Conservation (phyloP, 2,329 filamentous ascomycete species). For the Gaeumannomyces tritici region DNA sequence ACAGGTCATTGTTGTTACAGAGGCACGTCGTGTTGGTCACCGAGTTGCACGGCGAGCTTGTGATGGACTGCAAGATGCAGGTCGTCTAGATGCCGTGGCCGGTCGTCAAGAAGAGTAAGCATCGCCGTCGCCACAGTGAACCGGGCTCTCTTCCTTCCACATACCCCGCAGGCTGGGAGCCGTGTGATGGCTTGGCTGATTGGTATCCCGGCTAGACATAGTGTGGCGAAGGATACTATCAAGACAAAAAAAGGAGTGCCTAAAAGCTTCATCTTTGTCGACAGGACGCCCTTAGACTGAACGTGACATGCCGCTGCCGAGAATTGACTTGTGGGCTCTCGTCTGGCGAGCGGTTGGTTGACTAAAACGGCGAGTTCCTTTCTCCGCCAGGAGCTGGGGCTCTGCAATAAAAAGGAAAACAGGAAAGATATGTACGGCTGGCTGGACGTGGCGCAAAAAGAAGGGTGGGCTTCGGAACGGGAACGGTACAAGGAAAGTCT, state of each 20-base stretch:
- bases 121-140: neutral
- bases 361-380: too few relatives aligned
- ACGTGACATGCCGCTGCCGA: too few relatives aligned
- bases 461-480: too few relatives aligned
- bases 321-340: neutral
- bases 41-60: conserved; percentile 1
- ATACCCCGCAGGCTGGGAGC: neutral
- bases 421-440: too few relatives aligned
- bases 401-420: too few relatives aligned
- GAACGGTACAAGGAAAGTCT: too few relatives aligned
- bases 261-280: neutral
- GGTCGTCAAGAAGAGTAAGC: neutral
- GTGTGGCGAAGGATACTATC: neutral
- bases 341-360: too few relatives aligned
- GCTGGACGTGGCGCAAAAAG: too few relatives aligned
- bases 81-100: neutral
- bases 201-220: neutral
- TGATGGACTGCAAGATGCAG: neutral
- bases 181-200: neutral
- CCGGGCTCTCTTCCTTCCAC: neutral
- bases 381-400: too few relatives aligned
- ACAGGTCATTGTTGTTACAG: neutral
- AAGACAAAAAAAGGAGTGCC: neutral
- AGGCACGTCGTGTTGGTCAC: conserved; percentile 1
- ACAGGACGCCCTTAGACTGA: neutral